Conservation (phyloP, 208 protist species). For the Trypanosoma congolense region DNA sequence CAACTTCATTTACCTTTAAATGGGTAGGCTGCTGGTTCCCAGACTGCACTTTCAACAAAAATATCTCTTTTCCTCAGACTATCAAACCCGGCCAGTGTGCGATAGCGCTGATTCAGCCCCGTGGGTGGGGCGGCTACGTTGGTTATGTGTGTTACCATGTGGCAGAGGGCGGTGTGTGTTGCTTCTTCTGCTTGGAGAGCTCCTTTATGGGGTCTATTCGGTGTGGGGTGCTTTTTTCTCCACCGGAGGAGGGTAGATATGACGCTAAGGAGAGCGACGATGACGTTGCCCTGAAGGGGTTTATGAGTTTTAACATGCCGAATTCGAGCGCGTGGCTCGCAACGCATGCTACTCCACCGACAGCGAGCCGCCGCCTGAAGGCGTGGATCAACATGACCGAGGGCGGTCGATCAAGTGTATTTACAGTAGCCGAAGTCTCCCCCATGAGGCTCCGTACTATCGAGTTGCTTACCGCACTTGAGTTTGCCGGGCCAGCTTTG, state of each 20-base stretch:
- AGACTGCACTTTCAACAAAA: conserved; percentile 32
- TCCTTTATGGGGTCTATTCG: conserved; percentile 49
- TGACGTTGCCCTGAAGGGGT: conserved; percentile 1
- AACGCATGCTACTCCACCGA: conserved; percentile 5
- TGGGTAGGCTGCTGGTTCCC: conserved; percentile 45
- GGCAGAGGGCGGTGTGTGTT: conserved; percentile 33
- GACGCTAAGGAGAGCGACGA: conserved; percentile 12
- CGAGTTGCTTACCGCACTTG: conserved; percentile 61
- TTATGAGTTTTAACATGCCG: conserved; percentile 13
- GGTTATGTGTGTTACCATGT: conserved; percentile 67
- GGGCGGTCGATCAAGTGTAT: conserved; percentile 26
- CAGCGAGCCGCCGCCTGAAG: conserved; percentile 10
- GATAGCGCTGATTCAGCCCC: conserved; percentile 49
- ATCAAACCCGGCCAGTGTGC: conserved; percentile 46
- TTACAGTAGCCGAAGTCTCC: conserved; percentile 46
- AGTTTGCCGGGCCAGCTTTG: conserved; percentile 54
- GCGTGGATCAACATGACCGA: conserved; percentile 11
- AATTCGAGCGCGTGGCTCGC: conserved; percentile 13
- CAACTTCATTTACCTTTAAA: conserved; percentile 30
- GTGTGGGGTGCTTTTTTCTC: conserved; percentile 58
- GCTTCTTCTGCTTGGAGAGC: conserved; percentile 69
- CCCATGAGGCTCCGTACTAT: conserved; percentile 48
- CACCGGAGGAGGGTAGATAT: conserved; percentile 32
- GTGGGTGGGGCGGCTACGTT: conserved; percentile 58
- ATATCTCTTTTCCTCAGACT: conserved; percentile 48